Percentiles rank a stretch among this genome's conserved stretches.
Evolutionary conservation across 192 early-diverging fungal species (phyloP).

Genomic region (Podila epigama): DNA sequence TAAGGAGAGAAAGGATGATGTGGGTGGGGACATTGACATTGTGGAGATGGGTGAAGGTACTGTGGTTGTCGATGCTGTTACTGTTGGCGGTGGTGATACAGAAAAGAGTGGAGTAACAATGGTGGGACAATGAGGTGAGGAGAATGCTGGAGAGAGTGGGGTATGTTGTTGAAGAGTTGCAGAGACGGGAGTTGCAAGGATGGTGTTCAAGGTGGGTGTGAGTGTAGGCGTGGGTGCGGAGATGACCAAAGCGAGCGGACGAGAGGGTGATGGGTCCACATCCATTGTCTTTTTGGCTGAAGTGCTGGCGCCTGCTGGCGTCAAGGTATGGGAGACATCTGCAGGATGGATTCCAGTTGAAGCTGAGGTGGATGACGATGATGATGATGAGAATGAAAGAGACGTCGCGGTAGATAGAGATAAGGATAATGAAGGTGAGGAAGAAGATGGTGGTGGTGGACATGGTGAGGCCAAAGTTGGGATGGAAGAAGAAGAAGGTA

Average conservation of each 20-base stretch:
- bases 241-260: neutral
- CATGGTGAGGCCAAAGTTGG: conserved; percentile 2
- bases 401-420: conserved; percentile 4
- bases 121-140: conserved; percentile 8
- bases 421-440: conserved; percentile 4
- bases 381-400: too few relatives aligned
- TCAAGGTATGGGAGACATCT: neutral
- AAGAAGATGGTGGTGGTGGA: neutral
- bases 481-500: too few relatives aligned
- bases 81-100: neutral
- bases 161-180: too few relatives aligned
- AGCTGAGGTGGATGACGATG: conserved; percentile 4
- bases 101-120: neutral
- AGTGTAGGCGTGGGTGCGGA: conserved; percentile 2
- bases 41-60: neutral
- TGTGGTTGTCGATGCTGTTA: neutral
- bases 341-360: conserved; percentile 18
- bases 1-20: conserved; percentile 4
- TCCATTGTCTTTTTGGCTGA: neutral
- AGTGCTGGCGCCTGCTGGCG: neutral
- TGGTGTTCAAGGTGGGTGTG: conserved; percentile 24
- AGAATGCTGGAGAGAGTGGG: too few relatives aligned
- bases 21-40: neutral
- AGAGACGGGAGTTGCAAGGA: conserved; percentile 29
- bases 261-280: neutral